Base-by-base conservation (phyloP, 129 eudicot genomes). In the Flaveria sonorensis region DNA sequence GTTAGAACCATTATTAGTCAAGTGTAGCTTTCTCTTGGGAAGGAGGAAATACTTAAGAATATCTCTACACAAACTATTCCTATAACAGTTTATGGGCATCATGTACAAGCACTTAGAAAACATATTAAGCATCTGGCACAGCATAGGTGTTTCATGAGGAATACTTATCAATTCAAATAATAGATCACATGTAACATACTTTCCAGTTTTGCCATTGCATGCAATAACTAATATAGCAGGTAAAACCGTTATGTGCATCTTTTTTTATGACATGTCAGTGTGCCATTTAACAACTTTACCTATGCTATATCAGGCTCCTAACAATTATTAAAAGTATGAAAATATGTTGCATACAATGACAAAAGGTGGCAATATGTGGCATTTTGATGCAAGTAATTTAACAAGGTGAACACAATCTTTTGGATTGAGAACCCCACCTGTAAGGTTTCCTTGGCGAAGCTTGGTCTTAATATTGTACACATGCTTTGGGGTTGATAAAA, bases 381-480 rank as follows among this genome's bases (percentile, higher is more conserved):
- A 28, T 61, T 61, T 61, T 12, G 42, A 18, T 61, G 68, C 23
- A 23, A 61, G 48, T 8, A 20, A 18, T 24, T 70, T 57, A 78
- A 69, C 18, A 77, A 39, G 57, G 47, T 71, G 42, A 62, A 72
- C 48, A 71, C 24, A 50, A 62, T 40, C 74, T n/a, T 70, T 59
- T 51, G 18, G 36, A 61, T 50, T 64, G 62, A 48, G 65, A 36
- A 55, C 36, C 62, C 74, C 26, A 92, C 96, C 96, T 87, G 96
- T 80, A 69, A 89, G 81, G 76, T 87, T 88, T 84, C 97, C 96
- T 75, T 89, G 96, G 15, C 97, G 91, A 46, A 92, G 83, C 81
- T 89, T 92, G 52, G 93, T 81, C 80, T 92, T 92, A 57, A 92
- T 81, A 81, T 92, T 92, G 70, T 92, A 92, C 62, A 92, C 81